Conservation (phyloP, 495 filamentous ascomycete genomes). For the Aspergillus bridgeri region DNA sequence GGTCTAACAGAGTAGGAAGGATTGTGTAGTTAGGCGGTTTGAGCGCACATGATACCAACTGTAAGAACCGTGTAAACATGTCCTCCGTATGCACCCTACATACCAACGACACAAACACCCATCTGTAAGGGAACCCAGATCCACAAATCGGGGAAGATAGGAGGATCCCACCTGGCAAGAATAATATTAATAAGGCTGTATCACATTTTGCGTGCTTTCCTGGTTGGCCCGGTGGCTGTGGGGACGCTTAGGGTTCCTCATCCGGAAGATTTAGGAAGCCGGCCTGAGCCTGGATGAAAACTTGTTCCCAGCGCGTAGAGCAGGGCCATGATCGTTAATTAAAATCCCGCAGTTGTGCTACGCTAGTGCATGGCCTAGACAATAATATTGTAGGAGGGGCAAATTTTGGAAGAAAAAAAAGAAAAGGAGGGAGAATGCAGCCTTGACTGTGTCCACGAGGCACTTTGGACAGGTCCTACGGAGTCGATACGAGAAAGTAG, state of each 20-base stretch:
- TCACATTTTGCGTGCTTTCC: conserved; percentile 11
- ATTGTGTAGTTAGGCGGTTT: too few relatives aligned
- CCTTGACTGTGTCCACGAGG: neutral
- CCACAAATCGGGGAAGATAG: conserved; percentile 23
- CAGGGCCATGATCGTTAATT: neutral
- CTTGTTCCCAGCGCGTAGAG: neutral
- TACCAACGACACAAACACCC: neutral
- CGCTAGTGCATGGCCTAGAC: conserved; percentile 1
- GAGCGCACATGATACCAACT: too few relatives aligned
- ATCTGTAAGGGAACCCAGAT: conserved; percentile 4
- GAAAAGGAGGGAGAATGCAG: neutral
- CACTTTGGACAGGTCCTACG: neutral
- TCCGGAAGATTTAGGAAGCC: conserved; percentile 21
- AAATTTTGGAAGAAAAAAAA: neutral
- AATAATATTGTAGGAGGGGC: neutral
- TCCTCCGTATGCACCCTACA: neutral
- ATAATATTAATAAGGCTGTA: conserved; percentile 8
- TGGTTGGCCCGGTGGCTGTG: conserved; percentile 12
- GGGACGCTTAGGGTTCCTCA: conserved; percentile 18
- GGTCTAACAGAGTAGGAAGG: too few relatives aligned
- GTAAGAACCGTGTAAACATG: too few relatives aligned
- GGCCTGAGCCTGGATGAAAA: neutral
- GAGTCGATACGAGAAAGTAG: too few relatives aligned
- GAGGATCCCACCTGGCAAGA: conserved; percentile 13
- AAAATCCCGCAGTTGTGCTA: conserved; percentile 18